Base-by-base conservation (phyloP, 116 monocot species). In the Zostera marina region DNA sequence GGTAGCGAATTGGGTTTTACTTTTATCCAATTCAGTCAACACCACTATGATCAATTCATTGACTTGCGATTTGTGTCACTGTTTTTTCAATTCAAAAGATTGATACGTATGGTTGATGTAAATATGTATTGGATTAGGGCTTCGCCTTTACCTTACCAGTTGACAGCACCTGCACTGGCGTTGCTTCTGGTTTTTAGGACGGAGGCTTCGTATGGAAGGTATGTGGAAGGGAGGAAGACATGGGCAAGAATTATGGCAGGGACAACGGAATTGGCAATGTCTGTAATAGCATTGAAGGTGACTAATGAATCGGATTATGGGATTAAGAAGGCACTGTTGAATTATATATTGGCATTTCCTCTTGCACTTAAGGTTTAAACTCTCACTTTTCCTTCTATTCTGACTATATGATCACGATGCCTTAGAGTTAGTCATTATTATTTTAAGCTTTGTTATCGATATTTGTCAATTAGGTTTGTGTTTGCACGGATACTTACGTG, bases 151-250 rank as follows among this genome's bases (percentile, higher is more conserved):
- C 89, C 89, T 13, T 96, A 89, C 74, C 85, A 89, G 78, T 75
- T 85, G 17, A 80, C 96, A 2, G 89, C 96, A 5, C 80, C 96
- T 1, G 89, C 96, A 1, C 68, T 89, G 23, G 89, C 96, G 10
- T 61, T 96, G 76, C 64, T 89, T 46, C 82, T 96, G 14, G 96
- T 96, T 15, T 96, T 96, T 61, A 54, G 89, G 56, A 89, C 85
- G 8, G 96, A 96, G 76, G 85, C 89, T 5, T 89, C 96, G 3
- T 96, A 96, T 57, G 63, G 78, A 47, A 85, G 89, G 72, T 96
- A 80, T 42, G 72, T 72, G 58, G 96, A 96, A 71, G 96, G 89
- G 44, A 75, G 78, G 68, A 77, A 78, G 44, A 73, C 73, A 11
- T 89, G 96, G 96, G 78, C 80, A 76, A 58, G 66, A 62, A 80